A percentile compares a stretch with the other conserved stretches of the same genome.
Conservation (phyloP, 768 basidiomycete genomes). For the Mrakia hoshinonis region DNA sequence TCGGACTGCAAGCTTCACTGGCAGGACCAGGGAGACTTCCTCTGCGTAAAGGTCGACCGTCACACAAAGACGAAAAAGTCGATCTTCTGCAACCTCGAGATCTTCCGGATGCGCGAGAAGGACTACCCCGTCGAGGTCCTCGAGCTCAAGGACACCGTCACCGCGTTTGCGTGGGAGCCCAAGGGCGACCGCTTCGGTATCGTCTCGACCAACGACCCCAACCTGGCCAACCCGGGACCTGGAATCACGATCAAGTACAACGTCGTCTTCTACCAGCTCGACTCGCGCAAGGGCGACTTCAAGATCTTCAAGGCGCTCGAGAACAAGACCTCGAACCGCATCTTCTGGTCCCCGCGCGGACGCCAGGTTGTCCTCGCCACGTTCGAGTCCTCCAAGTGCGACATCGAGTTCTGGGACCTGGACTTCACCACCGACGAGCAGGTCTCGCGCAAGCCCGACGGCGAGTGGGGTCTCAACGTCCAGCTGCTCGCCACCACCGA, state of each 20-base stretch:
- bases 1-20: conserved; percentile 95
- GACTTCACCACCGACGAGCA: conserved; percentile 62
- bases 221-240: conserved; percentile 77
- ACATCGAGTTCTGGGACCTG: conserved; percentile 97
- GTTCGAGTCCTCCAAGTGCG: conserved; percentile 92
- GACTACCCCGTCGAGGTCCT: conserved; percentile 96
- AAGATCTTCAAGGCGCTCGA: conserved; percentile 70
- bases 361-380: conserved; percentile 93
- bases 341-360: conserved; percentile 93
- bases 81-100: conserved; percentile 93
- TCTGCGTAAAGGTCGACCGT: conserved; percentile 97
- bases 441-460: conserved; percentile 36
- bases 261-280: conserved; percentile 90
- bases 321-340: conserved; percentile 78
- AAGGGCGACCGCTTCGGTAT: conserved; percentile 92
- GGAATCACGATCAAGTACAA: conserved; percentile 94
- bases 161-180: conserved; percentile 99
- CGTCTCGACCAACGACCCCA: conserved; percentile 86
- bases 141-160: conserved; percentile 91
- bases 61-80: conserved; percentile 95
- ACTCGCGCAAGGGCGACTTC: conserved; percentile 87
- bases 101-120: conserved; percentile 94
- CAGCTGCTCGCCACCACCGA: conserved; percentile 77
- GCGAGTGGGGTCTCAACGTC: conserved; percentile 79
- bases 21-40: conserved; percentile 97